A percentile compares a stretch with the other conserved stretches of the same genome.
Evolutionary conservation across 2,329 filamentous ascomycete species (phyloP).

Genomic region (Botrytis medusae): DNA sequence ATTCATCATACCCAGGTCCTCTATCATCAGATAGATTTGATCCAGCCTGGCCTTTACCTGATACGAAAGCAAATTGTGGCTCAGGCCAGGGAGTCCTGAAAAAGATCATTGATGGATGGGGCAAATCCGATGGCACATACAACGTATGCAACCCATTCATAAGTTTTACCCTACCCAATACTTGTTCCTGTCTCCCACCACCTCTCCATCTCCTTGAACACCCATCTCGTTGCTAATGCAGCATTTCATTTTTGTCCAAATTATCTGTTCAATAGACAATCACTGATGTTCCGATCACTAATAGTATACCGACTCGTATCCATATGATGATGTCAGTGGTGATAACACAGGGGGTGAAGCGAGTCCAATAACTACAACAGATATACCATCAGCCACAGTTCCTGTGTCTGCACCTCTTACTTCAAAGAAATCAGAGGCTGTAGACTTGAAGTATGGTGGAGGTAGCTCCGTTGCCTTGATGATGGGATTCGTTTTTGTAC

Average conservation of each 20-base stretch:
- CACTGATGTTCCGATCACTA: not conserved
- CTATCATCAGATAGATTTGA: slow-evolving; percentile 33
- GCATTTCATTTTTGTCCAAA: not conserved
- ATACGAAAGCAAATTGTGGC: slow-evolving; percentile 29
- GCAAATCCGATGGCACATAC: slow-evolving; percentile 23
- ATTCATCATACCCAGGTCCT: slow-evolving; percentile 46
- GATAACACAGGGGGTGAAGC: slow-evolving; percentile 25
- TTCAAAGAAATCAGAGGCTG: slow-evolving; percentile 12
- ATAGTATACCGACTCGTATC: slow-evolving; percentile 28
- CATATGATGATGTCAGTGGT: slow-evolving; percentile 26
- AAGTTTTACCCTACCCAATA: not conserved
- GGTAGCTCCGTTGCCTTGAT: slow-evolving; percentile 12
- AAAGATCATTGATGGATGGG: slow-evolving; percentile 27
- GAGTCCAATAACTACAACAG: not conserved
- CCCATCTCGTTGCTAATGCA: not conserved
- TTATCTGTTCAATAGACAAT: too few species aligned
- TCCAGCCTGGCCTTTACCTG: slow-evolving; percentile 30
- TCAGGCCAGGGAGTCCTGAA: slow-evolving; percentile 26
- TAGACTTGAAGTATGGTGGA: slow-evolving; percentile 10
- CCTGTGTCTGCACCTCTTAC: not conserved
- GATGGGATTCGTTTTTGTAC: slow-evolving; percentile 13
- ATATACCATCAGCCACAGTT: not conserved
- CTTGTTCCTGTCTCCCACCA: not conserved
- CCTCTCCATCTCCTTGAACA: not conserved
- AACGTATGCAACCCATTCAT: slow-evolving; percentile 14